phyloP scores from a whole-genome alignment of 805 yeast genomes.

The Blastobotrys muscicola region DNA sequence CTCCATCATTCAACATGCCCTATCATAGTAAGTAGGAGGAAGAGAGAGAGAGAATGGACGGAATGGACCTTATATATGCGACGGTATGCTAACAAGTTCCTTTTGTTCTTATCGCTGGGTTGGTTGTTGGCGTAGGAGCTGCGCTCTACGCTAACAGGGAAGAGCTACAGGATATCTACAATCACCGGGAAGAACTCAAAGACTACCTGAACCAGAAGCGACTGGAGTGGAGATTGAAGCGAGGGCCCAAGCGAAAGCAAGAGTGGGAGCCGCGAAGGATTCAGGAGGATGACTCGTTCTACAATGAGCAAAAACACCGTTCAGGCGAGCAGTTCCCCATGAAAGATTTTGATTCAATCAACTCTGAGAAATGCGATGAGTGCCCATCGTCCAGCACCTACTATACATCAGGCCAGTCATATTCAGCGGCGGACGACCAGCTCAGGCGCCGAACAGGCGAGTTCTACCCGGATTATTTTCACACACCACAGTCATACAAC shows the following conservation, averaged over 20 bases:
- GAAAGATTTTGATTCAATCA: background rate
- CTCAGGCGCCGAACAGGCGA: no score
- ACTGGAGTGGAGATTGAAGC: conserved; percentile 11
- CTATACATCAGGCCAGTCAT: conserved; percentile 13
- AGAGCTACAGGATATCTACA: conserved; percentile 9
- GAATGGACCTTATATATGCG: background rate
- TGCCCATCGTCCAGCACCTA: conserved; percentile 5
- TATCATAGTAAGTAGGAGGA: conserved; percentile 1
- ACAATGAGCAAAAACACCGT: background rate
- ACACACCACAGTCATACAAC: no score
- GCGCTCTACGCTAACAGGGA: conserved; percentile 19
- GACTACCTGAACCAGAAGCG: conserved; percentile 11
- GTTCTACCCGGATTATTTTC: no score
- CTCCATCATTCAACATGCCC: background rate
- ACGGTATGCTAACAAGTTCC: conserved; percentile 8
- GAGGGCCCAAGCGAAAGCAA: background rate
- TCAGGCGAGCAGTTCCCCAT: background rate
- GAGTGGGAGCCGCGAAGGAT: background rate
- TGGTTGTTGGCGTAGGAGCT: conserved; percentile 17
- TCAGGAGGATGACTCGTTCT: background rate
- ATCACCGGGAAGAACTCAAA: conserved; percentile 13
- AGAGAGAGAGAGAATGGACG: background rate
- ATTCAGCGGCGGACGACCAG: background rate
- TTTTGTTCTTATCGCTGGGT: conserved; percentile 13
- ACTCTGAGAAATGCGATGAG: background rate